Evolutionary conservation across 225 moss, liverwort and hornwort genomes (phyloP).

Genomic region (Pseudoscleropodium purum): DNA sequence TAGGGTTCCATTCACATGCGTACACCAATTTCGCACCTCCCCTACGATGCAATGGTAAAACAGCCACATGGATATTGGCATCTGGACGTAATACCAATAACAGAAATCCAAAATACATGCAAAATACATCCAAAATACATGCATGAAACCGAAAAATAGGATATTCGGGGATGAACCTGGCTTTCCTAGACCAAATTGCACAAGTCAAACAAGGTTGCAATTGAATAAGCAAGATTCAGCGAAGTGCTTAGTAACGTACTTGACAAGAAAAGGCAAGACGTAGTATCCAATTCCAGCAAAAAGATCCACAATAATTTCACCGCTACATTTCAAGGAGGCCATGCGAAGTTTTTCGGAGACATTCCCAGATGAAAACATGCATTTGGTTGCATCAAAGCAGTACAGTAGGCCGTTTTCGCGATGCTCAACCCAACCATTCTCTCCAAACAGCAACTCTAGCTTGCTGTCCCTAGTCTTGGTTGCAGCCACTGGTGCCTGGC

Average conservation of each 20-base stretch:
- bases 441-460: slow-evolving; percentile 60
- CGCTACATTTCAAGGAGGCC: slow-evolving; percentile 50
- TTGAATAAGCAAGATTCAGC: not conserved
- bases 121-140: not conserved
- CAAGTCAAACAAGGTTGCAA: not conserved
- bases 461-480: slow-evolving; percentile 85
- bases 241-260: slow-evolving; percentile 21
- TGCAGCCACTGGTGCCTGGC: slow-evolving; percentile 69
- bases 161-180: not conserved
- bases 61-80: not conserved
- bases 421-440: slow-evolving; percentile 74
- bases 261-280: slow-evolving; percentile 74
- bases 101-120: not conserved
- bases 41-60: slow-evolving; percentile 18
- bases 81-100: not conserved
- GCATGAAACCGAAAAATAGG: not conserved
- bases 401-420: slow-evolving; percentile 78
- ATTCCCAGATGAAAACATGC: slow-evolving; percentile 98
- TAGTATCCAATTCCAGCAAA: slow-evolving; percentile 93
- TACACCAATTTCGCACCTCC: slow-evolving; percentile 69
- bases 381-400: slow-evolving; percentile 85
- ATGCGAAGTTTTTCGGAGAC: slow-evolving; percentile 86
- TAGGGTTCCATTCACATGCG: slow-evolving; percentile 90
- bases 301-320: slow-evolving; percentile 72
- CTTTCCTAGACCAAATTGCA: not conserved